These are phyloP conservation scores for Gleditsia sinensis DNA, from an alignment of 306 rosid species.

Conservation along the genomic window DNA sequence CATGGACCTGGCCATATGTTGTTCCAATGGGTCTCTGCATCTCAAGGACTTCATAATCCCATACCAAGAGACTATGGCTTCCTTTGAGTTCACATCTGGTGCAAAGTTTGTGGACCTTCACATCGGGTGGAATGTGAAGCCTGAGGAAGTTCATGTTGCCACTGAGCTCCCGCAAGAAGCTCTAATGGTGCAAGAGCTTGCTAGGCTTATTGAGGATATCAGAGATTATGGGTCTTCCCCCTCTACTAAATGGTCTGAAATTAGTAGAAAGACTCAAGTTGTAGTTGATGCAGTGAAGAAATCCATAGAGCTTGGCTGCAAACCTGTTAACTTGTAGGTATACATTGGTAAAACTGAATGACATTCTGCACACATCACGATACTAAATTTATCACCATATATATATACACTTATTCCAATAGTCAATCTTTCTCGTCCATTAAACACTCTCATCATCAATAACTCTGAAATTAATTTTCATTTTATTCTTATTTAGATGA, in stretches of 20 bases:
- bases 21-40: conserved; percentile 58
- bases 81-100: conserved; percentile 52
- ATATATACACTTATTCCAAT: too few species aligned
- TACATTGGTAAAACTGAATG: background rate
- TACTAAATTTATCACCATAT: too few species aligned
- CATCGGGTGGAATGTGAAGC: conserved; percentile 60
- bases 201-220: conserved; percentile 50
- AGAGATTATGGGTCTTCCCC: conserved; percentile 46
- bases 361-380: background rate
- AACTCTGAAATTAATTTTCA: background rate
- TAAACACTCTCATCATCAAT: too few species aligned
- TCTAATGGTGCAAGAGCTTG: conserved; percentile 70
- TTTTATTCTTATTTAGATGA: too few species aligned
- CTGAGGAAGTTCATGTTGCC: conserved; percentile 54
- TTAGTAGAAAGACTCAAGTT: conserved; percentile 67
- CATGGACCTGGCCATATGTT: conserved; percentile 65
- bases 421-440: too few species aligned
- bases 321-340: conserved; percentile 51
- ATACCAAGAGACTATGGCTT: conserved; percentile 52
- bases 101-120: conserved; percentile 66
- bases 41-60: conserved; percentile 72
- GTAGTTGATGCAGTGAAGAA: conserved; percentile 71
- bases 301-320: conserved; percentile 65
- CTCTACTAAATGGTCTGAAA: conserved; percentile 59
- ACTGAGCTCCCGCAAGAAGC: conserved; percentile 74